These are phyloP conservation scores for Asterochloris erici DNA, from an alignment of 139 green algal genomes.

Conservation along the genomic window DNA sequence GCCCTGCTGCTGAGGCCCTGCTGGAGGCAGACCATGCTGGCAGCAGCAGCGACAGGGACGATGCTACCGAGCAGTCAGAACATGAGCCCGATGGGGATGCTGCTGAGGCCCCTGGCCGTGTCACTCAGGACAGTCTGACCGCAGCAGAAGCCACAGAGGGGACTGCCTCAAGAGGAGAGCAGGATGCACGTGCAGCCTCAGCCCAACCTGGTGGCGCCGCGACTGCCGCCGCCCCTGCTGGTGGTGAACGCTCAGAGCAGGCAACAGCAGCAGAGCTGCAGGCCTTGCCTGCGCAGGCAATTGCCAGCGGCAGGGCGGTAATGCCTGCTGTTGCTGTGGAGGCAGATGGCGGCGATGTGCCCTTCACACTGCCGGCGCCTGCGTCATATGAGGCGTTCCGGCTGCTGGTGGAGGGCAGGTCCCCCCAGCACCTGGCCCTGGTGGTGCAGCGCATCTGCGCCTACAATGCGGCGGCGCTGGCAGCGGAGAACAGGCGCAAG, in stretches of 20 bases:
- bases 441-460: conserved; percentile 71
- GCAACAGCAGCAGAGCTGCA: background rate
- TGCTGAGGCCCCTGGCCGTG: background rate
- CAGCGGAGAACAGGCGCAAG: conserved; percentile 62
- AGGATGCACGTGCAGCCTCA: conserved; percentile 2
- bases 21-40: conserved; percentile 6
- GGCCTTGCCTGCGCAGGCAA: too few species aligned
- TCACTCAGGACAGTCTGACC: background rate
- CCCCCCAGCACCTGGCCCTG: conserved; percentile 49
- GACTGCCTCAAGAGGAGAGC: background rate
- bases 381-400: conserved; percentile 67
- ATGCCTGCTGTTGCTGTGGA: background rate
- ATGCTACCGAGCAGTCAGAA: background rate
- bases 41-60: background rate
- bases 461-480: conserved; percentile 68
- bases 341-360: conserved; percentile 22
- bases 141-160: background rate
- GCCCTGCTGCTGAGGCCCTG: too few species aligned
- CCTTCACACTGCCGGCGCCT: conserved; percentile 78
- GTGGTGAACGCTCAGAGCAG: background rate
- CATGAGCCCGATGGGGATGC: background rate
- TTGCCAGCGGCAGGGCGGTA: background rate
- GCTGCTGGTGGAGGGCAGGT: conserved; percentile 39
- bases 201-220: background rate
- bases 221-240: too few species aligned